Evolutionary conservation across 2,329 filamentous ascomycete species (phyloP).

Genomic region (Trichoderma citrinoviride): DNA sequence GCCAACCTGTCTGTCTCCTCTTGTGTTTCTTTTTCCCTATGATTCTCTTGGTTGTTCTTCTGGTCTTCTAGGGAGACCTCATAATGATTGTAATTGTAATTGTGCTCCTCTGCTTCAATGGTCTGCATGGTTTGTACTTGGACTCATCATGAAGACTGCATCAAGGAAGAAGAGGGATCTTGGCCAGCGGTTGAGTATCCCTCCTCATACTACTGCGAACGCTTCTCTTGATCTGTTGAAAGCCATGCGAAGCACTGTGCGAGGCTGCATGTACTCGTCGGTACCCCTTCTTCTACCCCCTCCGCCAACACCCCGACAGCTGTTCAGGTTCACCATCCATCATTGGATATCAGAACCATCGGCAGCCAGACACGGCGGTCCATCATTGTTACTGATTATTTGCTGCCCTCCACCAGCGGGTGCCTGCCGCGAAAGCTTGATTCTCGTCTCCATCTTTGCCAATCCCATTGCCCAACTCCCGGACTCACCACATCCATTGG

Average conservation of each 20-base stretch:
- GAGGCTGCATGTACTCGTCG: too few relatives aligned
- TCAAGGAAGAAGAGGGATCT: not conserved
- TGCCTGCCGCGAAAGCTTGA: constrained; percentile 13
- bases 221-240: too few relatives aligned
- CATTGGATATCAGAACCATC: not conserved
- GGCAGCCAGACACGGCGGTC: not conserved
- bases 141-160: not conserved
- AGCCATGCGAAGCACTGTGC: too few relatives aligned
- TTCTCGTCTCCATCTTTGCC: not conserved
- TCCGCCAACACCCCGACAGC: not conserved
- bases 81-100: not conserved
- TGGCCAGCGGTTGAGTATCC: too few relatives aligned
- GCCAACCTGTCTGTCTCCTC: not conserved
- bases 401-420: constrained; percentile 9
- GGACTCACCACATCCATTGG: not conserved
- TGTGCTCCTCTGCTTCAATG: not conserved
- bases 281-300: not conserved
- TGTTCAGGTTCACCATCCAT: not conserved
- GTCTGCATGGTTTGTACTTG: not conserved
- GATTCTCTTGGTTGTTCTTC: not conserved
- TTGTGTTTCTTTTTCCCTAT: not conserved
- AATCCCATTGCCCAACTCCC: too few relatives aligned
- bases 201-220: too few relatives aligned
- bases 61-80: not conserved
- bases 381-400: not conserved